These are phyloP conservation scores for Scheffersomyces spartinae DNA, from an alignment of 805 yeast species.

Conservation along the genomic window DNA sequence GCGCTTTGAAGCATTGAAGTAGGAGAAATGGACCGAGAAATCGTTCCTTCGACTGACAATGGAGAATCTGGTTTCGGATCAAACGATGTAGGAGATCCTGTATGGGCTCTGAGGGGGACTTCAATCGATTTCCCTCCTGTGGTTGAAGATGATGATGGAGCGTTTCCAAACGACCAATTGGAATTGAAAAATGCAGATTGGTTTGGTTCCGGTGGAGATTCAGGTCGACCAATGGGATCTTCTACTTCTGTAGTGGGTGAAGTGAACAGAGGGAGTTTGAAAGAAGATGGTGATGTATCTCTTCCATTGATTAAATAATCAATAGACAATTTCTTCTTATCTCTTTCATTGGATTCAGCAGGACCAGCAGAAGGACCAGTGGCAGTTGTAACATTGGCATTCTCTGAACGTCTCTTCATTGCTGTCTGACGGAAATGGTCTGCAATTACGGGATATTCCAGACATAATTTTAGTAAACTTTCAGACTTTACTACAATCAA, in stretches of 20 bases:
- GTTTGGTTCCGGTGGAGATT: no score
- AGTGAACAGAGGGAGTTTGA: no score
- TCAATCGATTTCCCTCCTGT: no score
- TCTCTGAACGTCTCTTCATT: no score
- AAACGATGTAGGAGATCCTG: slow-evolving; percentile 1
- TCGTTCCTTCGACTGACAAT: not conserved
- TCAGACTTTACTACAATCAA: slow-evolving; percentile 49
- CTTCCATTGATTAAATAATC: slow-evolving; percentile 11
- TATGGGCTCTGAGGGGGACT: no score
- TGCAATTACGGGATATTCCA: slow-evolving; percentile 44
- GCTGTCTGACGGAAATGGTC: slow-evolving; percentile 49
- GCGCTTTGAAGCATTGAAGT: slow-evolving; percentile 1
- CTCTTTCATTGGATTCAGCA: no score
- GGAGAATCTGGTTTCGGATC: slow-evolving; percentile 1
- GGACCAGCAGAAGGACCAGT: no score
- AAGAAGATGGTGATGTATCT: no score
- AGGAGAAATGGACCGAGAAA: slow-evolving; percentile 3
- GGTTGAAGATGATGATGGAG: not conserved
- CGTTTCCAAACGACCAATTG: slow-evolving; percentile 1
- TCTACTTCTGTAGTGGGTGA: no score
- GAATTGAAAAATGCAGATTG: slow-evolving; percentile 3
- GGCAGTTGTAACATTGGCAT: no score
- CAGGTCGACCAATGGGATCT: no score
- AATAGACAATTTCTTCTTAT: no score
- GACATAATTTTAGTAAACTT: slow-evolving; percentile 41